A percentile compares a stretch with the other conserved stretches of the same genome.
Conservation (phyloP, 768 basidiomycete genomes). For the Macrolepiota albuminosa region DNA sequence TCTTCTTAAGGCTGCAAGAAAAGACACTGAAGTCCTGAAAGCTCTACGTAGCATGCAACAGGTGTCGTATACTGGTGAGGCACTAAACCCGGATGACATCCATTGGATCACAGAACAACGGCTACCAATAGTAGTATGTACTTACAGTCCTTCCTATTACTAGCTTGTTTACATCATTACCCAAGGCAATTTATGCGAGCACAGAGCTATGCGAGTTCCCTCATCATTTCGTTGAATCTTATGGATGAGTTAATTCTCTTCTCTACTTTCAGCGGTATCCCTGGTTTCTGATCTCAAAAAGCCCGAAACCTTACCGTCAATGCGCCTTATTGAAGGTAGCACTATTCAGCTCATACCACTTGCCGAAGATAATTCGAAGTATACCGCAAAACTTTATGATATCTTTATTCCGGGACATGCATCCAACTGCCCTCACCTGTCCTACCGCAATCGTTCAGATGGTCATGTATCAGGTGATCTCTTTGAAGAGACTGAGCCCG, state of each 20-base stretch:
- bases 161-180: not conserved
- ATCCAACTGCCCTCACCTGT: conserved; percentile 7
- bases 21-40: not conserved
- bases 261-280: not conserved
- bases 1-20: conserved; percentile 3
- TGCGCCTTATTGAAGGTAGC: conserved; percentile 1
- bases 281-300: conserved; percentile 7
- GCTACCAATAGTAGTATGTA: conserved; percentile 6
- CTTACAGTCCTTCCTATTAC: not conserved
- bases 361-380: not conserved
- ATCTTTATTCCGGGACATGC: conserved; percentile 7
- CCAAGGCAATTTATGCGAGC: conserved; percentile 8
- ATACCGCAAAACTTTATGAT: not conserved
- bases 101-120: conserved; percentile 4
- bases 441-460: conserved; percentile 4
- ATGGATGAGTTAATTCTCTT: no score
- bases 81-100: conserved; percentile 7
- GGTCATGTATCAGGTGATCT: conserved; percentile 10
- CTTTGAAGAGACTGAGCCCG: conserved; percentile 8
- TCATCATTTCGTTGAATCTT: not conserved
- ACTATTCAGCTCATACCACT: not conserved
- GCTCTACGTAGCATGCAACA: conserved; percentile 8
- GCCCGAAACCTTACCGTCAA: not conserved
- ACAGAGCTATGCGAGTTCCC: conserved; percentile 2
- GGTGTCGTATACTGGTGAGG: conserved; percentile 8